Base-by-base conservation (phyloP, 306 rosid species). In the Clitoria ternatea region DNA sequence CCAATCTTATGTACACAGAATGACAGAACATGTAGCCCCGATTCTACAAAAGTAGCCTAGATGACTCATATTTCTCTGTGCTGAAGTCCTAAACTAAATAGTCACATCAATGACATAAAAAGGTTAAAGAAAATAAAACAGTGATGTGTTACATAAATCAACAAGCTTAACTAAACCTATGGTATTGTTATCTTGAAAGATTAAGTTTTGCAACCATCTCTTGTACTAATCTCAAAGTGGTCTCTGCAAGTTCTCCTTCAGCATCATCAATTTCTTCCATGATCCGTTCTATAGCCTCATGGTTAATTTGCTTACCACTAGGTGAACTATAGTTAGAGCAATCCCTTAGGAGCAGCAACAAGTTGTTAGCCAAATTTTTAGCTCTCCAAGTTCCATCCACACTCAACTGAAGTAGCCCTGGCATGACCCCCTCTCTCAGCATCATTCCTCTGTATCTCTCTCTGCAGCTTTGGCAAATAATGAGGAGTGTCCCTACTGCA, bases 371-470 rank as follows among this genome's bases (percentile, higher is more conserved):
- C 63, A 40, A 20, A 2, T 43, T 32, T 64, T 59, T 83, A 4
- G 86, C 90, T 15, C 74, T 66, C 78, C 81, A 27, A 14, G 93
- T 83, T 52, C 93, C 93, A 10, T 88, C 88, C 73, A 81, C 86
- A 1, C 85, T 83, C 66, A 88, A 43, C 82, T 88, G 88, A 62
- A 88, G 90, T 60, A 85, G 61, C 35, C 90, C 86, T 0, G 88
- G 90, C 88, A 88, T 81, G 6, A 77, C 88, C 32, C 92, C 92
- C 73, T 83, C 88, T 57, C 76, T 67, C 57, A 88, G 18, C 4
- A 83, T 83, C 79, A 81, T 12, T 52, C 74, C 90, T 73, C 90
- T 66, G 66, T 78, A 87, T 20, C 54, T 87, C n/a, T 87, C 92
- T 40, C 92, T 70, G 54, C 88, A 73, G 50, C 88, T 87, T 55